Evolutionary conservation across 139 green algal genomes (phyloP).

Genomic region (Microglena sp.): DNA sequence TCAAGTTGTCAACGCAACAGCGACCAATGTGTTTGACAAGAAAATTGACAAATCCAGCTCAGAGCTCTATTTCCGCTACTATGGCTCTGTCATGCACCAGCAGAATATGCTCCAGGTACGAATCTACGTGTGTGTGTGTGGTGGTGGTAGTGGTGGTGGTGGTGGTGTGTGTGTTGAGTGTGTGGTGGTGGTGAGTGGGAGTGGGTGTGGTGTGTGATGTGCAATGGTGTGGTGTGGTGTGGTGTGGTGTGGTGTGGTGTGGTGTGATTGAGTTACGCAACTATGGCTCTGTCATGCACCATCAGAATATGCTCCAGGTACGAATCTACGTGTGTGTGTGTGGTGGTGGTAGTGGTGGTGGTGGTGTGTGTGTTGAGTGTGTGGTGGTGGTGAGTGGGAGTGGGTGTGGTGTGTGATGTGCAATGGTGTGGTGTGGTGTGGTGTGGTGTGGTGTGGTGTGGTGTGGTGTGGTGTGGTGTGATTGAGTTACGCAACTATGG

Average conservation of each 20-base stretch:
- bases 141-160: background rate
- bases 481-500: background rate
- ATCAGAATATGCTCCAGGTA: slow-evolving; percentile 81
- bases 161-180: background rate
- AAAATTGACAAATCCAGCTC: slow-evolving; percentile 69
- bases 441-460: background rate
- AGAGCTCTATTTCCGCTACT: slow-evolving; percentile 84
- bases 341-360: background rate
- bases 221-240: background rate
- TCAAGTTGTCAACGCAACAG: no score
- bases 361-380: background rate
- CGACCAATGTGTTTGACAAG: slow-evolving; percentile 39
- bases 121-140: background rate
- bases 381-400: background rate
- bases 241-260: background rate
- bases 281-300: slow-evolving; percentile 56
- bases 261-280: background rate
- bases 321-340: background rate
- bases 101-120: slow-evolving; percentile 72
- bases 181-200: background rate
- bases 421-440: background rate
- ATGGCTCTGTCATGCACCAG: slow-evolving; percentile 53
- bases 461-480: background rate
- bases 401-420: background rate
- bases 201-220: background rate